Base-by-base conservation (phyloP, 1,139 yeast genomes). In the Zygosaccharomyces sapae region DNA sequence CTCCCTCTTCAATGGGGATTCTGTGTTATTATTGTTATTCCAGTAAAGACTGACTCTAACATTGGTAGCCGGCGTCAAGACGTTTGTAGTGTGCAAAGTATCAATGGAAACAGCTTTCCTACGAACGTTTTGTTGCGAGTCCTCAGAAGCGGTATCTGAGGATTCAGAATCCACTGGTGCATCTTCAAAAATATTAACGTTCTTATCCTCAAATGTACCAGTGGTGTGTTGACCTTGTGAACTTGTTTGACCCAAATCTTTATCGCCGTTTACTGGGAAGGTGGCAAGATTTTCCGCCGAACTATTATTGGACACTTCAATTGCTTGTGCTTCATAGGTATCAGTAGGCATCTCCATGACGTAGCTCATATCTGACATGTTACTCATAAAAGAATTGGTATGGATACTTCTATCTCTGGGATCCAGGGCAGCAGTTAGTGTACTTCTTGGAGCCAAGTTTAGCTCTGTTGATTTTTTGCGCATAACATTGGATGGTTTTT, bases 81-180 rank as follows among this genome's bases (percentile, higher is more conserved):
- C 56, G 43, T 59, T 56, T 3, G 63, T 55, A 2, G 63, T 58
- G 45, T 61, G 61, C 38, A 63, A 45, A 12, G 67, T 62, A 27
- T 62, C 68, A 35, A 65, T 62, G 1, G 68, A 63, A 3, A 62
- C 60, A 0, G 63, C 67, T 44, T 62, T 63, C 33, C 62, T 56
- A 39, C 58, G 65, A 27, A 57, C 52, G 29, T 55, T 58, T 2
- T 50, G 52, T 29, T 54, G 54, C 2, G 60, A 56, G 30, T 52
- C 62, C 20, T 42, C 39, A 19, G 51, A 55, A 3, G 61, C 52
- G 3, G 62, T 52, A 2, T 58, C 49, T 9, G 56, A 49, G 4
- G 62, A 55, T 5, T 56, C 56, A 5, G 55, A 44, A 42, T 60
- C 65, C 12, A 50, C 49, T 9, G 61, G 55, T 1, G 62, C 62